phyloP scores from a whole-genome alignment of 768 basidiomycete species.

The Hericium erinaceus region DNA sequence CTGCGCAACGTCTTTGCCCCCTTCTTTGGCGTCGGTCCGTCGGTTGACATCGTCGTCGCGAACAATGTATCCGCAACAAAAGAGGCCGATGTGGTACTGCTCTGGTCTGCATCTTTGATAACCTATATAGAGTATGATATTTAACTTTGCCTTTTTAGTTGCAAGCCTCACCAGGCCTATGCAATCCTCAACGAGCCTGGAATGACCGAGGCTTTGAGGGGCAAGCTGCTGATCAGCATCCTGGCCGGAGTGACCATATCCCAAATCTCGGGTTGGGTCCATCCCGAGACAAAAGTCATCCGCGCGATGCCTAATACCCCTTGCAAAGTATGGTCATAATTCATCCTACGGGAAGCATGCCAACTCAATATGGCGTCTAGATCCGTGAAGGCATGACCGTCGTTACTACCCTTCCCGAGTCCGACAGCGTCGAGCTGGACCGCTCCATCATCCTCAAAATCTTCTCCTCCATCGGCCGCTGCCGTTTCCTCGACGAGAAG shows the following conservation, averaged over 20 bases:
- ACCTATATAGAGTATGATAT: background rate
- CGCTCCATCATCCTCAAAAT: conserved; percentile 77
- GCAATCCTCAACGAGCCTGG: conserved; percentile 65
- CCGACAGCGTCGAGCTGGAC: conserved; percentile 46
- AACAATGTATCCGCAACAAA: conserved; percentile 65
- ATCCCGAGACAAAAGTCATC: conserved; percentile 71
- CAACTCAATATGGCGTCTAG: conserved; percentile 31
- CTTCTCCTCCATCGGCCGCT: conserved; percentile 94
- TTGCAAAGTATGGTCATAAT: conserved; percentile 60
- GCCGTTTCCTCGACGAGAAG: conserved; percentile 94
- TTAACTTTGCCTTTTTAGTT: conserved; percentile 37
- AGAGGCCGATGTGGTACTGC: conserved; percentile 74
- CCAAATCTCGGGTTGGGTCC: conserved; percentile 71
- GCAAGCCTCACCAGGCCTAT: conserved; percentile 86
- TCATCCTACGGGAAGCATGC: background rate
- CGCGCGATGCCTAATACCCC: conserved; percentile 99
- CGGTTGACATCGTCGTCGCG: conserved; percentile 62
- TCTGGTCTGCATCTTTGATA: conserved; percentile 52
- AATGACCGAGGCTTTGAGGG: conserved; percentile 73
- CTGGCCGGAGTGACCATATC: conserved; percentile 91
- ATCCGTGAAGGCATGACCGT: conserved; percentile 99
- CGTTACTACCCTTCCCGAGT: conserved; percentile 60
- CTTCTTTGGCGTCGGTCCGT: conserved; percentile 44
- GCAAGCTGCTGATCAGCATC: conserved; percentile 93
- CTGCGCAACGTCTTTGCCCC: conserved; percentile 51